Evolutionary conservation across 352 stramenopile species (phyloP).

Genomic region (Plasmopara muralis): DNA sequence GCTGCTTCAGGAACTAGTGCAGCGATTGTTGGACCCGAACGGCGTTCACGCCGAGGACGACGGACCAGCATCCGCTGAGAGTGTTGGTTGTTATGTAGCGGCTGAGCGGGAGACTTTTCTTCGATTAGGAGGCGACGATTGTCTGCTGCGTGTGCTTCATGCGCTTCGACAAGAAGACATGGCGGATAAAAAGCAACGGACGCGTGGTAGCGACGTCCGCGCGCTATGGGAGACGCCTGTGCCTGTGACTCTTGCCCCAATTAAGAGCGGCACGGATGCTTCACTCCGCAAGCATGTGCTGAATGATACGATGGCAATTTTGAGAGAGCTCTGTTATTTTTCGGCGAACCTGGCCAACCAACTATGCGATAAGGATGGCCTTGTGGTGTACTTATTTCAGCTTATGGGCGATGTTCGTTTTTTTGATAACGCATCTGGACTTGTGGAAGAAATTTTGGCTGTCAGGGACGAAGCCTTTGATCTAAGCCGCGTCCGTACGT

Average conservation of each 20-base stretch:
- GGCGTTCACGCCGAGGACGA: conserved; percentile 33
- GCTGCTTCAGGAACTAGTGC: conserved; percentile 63
- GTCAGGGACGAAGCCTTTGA: conserved; percentile 76
- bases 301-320: conserved; percentile 71
- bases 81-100: conserved; percentile 29
- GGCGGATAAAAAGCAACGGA: conserved; percentile 5
- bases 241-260: conserved; percentile 21
- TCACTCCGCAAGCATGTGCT: conserved; percentile 47
- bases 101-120: conserved; percentile 65
- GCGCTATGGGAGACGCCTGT: conserved; percentile 48
- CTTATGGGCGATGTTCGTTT: conserved; percentile 84
- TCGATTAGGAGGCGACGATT: conserved; percentile 62
- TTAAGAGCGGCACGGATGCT: conserved; percentile 42
- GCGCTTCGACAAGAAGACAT: conserved; percentile 49
- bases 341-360: conserved; percentile 55
- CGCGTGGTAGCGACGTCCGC: conserved; percentile 31
- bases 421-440: conserved; percentile 86
- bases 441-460: conserved; percentile 92
- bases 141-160: conserved; percentile 66
- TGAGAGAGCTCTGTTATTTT: conserved; percentile 82
- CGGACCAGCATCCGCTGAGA: conserved; percentile 10
- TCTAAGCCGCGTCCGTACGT: conserved; percentile 68
- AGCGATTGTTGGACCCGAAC: conserved; percentile 62
- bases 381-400: conserved; percentile 92
- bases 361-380: conserved; percentile 73